A percentile compares a stretch with the other conserved stretches of the same genome.
Conservation (phyloP, 2,329 filamentous ascomycete genomes). For the Helotiales sp. region DNA sequence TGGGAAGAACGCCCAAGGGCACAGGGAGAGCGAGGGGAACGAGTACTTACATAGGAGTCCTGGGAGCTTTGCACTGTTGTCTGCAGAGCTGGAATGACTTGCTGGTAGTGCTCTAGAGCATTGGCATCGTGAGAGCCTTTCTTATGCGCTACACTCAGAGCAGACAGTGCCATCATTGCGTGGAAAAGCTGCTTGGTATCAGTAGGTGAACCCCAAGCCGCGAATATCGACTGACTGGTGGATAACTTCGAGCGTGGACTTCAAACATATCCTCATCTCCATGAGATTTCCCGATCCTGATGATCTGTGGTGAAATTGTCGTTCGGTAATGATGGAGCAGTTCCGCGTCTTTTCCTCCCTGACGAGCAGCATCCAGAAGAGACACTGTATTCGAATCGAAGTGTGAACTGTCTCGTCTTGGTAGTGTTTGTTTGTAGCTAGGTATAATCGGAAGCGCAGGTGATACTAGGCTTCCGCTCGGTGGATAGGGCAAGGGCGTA, state of each 20-base stretch:
- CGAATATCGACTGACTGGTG: slow-evolving; percentile 43
- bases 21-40: background rate
- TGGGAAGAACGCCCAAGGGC: background rate
- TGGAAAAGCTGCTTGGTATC: slow-evolving; percentile 49
- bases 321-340: slow-evolving; percentile 38
- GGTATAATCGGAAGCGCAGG: background rate
- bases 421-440: background rate
- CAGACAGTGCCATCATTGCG: slow-evolving; percentile 62
- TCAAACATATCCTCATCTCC: slow-evolving; percentile 50
- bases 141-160: slow-evolving; percentile 55
- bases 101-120: slow-evolving; percentile 59
- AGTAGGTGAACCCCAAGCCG: background rate
- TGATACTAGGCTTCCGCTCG: slow-evolving; percentile 3
- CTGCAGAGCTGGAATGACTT: slow-evolving; percentile 55
- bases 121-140: slow-evolving; percentile 52
- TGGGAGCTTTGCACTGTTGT: slow-evolving; percentile 50
- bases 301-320: slow-evolving; percentile 37
- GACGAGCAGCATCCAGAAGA: slow-evolving; percentile 6
- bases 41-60: slow-evolving; percentile 48
- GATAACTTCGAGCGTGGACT: slow-evolving; percentile 53
- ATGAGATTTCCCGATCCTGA: slow-evolving; percentile 24
- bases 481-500: background rate
- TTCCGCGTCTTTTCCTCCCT: slow-evolving; percentile 20
- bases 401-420: background rate
- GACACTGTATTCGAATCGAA: background rate